Evolutionary conservation across 179 eudicot species (phyloP).

Genomic region (Sideroxylon spinosum): DNA sequence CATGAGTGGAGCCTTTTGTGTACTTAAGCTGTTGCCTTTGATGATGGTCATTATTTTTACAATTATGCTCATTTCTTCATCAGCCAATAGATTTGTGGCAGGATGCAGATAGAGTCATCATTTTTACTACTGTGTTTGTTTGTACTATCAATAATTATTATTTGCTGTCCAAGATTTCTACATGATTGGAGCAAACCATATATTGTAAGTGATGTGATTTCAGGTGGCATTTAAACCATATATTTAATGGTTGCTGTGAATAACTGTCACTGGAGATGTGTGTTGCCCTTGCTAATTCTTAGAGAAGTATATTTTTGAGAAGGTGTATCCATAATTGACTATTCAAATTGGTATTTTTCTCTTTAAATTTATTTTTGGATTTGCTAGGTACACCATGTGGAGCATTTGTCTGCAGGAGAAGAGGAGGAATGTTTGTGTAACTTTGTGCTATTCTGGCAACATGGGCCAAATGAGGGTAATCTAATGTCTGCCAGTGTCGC

Average conservation of each 20-base stretch:
- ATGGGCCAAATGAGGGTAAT: slow-evolving; percentile 48
- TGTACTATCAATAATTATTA: not conserved
- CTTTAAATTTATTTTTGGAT: not conserved
- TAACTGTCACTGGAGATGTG: too few species aligned
- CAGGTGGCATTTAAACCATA: not conserved
- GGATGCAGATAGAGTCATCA: too few species aligned
- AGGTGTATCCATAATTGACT: not conserved
- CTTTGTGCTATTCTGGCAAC: slow-evolving; percentile 51
- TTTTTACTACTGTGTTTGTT: too few species aligned
- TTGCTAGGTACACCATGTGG: slow-evolving; percentile 37
- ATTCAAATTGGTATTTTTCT: not conserved
- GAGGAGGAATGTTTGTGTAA: slow-evolving; percentile 54
- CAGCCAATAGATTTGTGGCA: too few species aligned
- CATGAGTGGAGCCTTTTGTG: too few species aligned
- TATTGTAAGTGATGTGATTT: not conserved
- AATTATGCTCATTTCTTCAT: too few species aligned
- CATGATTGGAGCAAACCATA: not conserved
- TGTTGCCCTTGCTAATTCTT: not conserved
- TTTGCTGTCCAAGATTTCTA: not conserved
- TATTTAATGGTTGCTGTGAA: not conserved
- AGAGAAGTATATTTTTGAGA: not conserved
- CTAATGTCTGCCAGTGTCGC: slow-evolving; percentile 28
- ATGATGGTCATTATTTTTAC: too few species aligned
- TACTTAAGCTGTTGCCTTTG: too few species aligned
- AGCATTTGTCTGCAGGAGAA: slow-evolving; percentile 34